Base-by-base conservation (phyloP, 2,329 filamentous ascomycete genomes). In the Beauveria asiatica region DNA sequence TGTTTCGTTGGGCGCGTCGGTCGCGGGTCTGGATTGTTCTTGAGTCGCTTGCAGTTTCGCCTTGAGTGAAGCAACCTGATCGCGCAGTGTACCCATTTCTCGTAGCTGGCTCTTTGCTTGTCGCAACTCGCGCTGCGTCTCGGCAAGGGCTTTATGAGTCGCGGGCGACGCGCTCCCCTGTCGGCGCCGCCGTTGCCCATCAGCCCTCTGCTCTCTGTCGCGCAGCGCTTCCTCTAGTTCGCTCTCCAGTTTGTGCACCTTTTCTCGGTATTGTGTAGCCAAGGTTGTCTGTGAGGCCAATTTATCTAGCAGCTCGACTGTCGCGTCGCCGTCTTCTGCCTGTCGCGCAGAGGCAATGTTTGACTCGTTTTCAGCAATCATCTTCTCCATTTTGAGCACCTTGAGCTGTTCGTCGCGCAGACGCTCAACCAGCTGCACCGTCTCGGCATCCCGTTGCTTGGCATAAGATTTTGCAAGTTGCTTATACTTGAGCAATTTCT, bases 401-500 rank as follows among this genome's bases (percentile, higher is more conserved):
- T 82, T 87, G 63, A 81, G 79, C 64, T 87, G 85, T 69, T 91
- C 88, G 62, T 88, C 83, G 62, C 81, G 81, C 41, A 93, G 79
- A 66, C 84, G 83, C 62, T 84, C 82, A 23, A 81, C 79, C 54
- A 92, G 74, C 60, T 88, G 80, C 27, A 83, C 80, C 23, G 87
- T 86, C 70, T 92, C 86, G 19, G 79, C 77, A 68, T 93, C 89
- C 72, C 92, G 92, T 73, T 87, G 83, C 70, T 87, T 86, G 48
- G 89, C 89, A 68, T 87, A 92, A 59, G 85, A 87, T 73, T 90
- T 92, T 61, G 89, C 88, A 63, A 90, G 78, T 69, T 89, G 84
- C 76, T 92, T 90, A 77, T 92, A 92, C 69, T 84, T 84, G 69
- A 92, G 81, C 68, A 93, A 78, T 74, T 88, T 90, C 75, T 86